Conservation (phyloP, 148 eudicot species). For the Rhododendron williamsianum region DNA sequence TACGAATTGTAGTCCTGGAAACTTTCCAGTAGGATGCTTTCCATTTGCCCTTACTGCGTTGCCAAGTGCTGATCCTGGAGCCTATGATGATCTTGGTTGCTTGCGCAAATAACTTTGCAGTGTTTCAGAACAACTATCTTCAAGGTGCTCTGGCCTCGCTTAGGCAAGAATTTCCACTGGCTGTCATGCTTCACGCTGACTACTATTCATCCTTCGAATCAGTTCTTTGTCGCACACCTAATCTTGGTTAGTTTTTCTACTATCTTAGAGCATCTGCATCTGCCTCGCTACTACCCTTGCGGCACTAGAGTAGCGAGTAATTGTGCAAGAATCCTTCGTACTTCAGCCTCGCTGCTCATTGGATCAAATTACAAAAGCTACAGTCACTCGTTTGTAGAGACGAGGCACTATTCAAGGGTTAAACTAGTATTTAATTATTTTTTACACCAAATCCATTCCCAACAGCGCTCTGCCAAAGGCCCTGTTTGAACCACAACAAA, state of each 20-base stretch:
- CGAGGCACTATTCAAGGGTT: too few relatives aligned
- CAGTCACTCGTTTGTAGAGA: too few relatives aligned
- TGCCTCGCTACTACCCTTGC: too few relatives aligned
- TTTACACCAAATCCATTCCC: too few relatives aligned
- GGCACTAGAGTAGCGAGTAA: too few relatives aligned
- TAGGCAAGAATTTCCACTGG: constrained; percentile 10
- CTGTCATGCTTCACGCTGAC: constrained; percentile 17
- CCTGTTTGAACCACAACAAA: too few relatives aligned
- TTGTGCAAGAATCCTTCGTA: too few relatives aligned
- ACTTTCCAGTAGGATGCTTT: constrained; percentile 23
- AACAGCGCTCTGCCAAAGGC: too few relatives aligned
- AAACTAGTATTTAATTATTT: too few relatives aligned
- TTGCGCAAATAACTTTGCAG: constrained; percentile 11
- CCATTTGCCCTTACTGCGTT: constrained; percentile 14
- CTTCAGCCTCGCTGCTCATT: too few relatives aligned
- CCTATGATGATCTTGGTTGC: constrained; percentile 21
- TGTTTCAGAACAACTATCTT: constrained; percentile 16
- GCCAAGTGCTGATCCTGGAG: neutral
- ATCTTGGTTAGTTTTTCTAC: neutral
- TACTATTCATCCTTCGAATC: constrained; percentile 12
- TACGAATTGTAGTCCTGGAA: constrained; percentile 20
- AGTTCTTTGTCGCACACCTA: constrained; percentile 1
- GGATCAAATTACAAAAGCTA: too few relatives aligned
- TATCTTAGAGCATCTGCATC: too few relatives aligned
- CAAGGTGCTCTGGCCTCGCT: constrained; percentile 11